Evolutionary conservation across 2,329 filamentous ascomycete species (phyloP), one percentile per base, ranked within the genome.

Genomic region (Thelonectria olida): DNA sequence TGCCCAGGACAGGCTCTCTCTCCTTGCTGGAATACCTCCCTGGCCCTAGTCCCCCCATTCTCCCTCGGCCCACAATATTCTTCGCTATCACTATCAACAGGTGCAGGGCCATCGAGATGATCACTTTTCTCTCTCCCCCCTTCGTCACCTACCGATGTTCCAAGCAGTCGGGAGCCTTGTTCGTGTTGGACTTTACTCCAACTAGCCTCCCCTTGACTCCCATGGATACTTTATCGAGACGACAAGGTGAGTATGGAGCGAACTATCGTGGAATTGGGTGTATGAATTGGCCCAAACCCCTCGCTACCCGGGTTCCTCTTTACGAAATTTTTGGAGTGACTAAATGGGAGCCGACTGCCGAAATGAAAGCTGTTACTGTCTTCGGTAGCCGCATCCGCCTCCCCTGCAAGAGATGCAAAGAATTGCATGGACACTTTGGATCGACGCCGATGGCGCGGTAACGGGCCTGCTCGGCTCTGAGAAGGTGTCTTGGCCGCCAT

Each of bases 401-500:
- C 15, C 42, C 55, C 50, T 54, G 47, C 56, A 13, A 44, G 47
- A 45, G 60, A 36, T 36, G 56, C 52, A 52, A n/a, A 20, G 13
- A 31, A 20, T 41, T 39, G 44, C 45, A 53, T 27, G 53, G 38
- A 25, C 42, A 41, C 42, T 22, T 22, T 27, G 36, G 54, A 62
- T 64, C 62, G 58, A 62, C 55, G 54, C 62, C 54, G 51, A 49
- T 50, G 42, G 48, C 53, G 51, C 53, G 62, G 62, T 64, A 64
- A 58, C 53, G 54, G 54, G 58, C 61, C 62, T 49, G 49, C 50
- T 54, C 58, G 55, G 22, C 34, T 52, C 41, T 7, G 27, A n/a
- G 22, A 27, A 38, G 44, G 42, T n/a, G 36, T 28, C 28, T 51
- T 10, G 22, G 39, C 52, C 47, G 41, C 20, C 42, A 23, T 47